Conservation (phyloP, 768 basidiomycete species). For the Psilocybe azurescens region DNA sequence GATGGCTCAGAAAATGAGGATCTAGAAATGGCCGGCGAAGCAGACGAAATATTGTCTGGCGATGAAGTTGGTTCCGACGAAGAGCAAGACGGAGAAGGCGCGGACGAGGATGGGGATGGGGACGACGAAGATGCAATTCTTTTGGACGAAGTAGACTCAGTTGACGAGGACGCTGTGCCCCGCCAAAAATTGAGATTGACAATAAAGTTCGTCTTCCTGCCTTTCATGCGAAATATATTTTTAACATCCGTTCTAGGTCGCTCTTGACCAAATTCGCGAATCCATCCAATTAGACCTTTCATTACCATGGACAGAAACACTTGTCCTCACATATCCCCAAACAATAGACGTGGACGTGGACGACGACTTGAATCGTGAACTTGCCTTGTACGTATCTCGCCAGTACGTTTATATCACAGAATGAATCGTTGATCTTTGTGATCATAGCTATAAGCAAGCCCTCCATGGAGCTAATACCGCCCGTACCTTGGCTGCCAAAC, state of each 20-base stretch:
- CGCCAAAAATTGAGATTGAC: constrained; percentile 80
- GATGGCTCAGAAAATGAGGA: constrained; percentile 25
- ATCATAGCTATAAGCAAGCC: constrained; percentile 90
- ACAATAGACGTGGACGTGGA: constrained; percentile 77
- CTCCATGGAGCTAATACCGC: constrained; percentile 82
- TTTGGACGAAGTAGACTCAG: constrained; percentile 72
- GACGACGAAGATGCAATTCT: constrained; percentile 45
- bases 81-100: constrained; percentile 35
- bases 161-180: constrained; percentile 86
- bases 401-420: not conserved
- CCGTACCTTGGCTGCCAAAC: constrained; percentile 75
- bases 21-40: constrained; percentile 29
- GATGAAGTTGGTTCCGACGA: constrained; percentile 36
- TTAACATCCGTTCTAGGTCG: constrained; percentile 50
- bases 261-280: constrained; percentile 81
- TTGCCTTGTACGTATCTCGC: constrained; percentile 79
- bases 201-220: constrained; percentile 61
- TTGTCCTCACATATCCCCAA: constrained; percentile 73
- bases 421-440: not conserved
- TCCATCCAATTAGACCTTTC: constrained; percentile 75
- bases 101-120: constrained; percentile 38
- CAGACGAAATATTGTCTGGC: constrained; percentile 40
- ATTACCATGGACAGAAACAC: constrained; percentile 85
- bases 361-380: constrained; percentile 92
- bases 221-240: not conserved